These are phyloP conservation scores for Talaromyces funiculosus DNA, from an alignment of 2,329 filamentous ascomycete genomes.

Conservation along the genomic window DNA sequence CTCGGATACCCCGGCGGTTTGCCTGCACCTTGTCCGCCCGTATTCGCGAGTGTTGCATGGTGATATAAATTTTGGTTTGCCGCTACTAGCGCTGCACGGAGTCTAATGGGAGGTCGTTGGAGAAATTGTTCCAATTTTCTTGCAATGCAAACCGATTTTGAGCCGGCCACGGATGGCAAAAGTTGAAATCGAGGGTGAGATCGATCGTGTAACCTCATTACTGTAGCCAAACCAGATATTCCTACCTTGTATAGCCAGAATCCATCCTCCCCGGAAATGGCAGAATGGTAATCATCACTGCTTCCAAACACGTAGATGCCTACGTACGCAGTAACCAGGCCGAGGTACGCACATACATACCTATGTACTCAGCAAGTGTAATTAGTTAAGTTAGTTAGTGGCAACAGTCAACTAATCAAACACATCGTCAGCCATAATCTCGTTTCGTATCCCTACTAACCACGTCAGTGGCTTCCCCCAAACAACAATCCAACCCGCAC, in stretches of 20 bases:
- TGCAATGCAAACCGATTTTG: not conserved
- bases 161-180: not conserved
- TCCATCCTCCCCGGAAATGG: not conserved
- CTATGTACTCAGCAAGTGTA: not conserved
- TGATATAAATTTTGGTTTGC: conserved; percentile 48
- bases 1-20: conserved; percentile 12
- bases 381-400: too few relatives aligned
- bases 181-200: not conserved
- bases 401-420: not conserved
- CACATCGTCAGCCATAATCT: not conserved
- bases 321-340: not conserved
- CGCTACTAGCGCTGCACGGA: conserved; percentile 35
- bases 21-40: conserved; percentile 33
- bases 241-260: not conserved
- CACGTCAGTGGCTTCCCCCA: not conserved
- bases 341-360: not conserved
- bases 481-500: not conserved
- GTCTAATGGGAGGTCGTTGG: conserved; percentile 22
- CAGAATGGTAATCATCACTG: too few relatives aligned
- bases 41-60: conserved; percentile 53
- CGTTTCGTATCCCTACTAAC: not conserved
- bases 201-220: not conserved
- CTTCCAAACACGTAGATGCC: too few relatives aligned
- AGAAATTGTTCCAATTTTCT: conserved; percentile 25
- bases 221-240: not conserved